These are phyloP conservation scores for Styphnolobium japonicum DNA, from an alignment of 306 rosid species.

Conservation along the genomic window DNA sequence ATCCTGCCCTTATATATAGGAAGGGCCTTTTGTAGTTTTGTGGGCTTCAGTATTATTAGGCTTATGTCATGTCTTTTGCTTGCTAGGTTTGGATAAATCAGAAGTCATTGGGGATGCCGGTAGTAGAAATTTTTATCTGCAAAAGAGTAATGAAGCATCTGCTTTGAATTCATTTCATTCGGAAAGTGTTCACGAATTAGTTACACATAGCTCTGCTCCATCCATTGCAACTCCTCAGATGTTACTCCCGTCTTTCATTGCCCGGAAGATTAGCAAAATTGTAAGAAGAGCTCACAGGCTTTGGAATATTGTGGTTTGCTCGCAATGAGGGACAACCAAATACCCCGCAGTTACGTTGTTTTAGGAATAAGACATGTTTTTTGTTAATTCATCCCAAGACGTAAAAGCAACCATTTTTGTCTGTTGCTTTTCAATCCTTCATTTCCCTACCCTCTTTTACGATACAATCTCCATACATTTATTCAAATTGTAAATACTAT, in stretches of 20 bases:
- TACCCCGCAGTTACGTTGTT: not conserved
- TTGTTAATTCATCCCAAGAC: not conserved
- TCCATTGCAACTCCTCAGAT: slow-evolving; percentile 30
- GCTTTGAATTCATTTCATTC: slow-evolving; percentile 9
- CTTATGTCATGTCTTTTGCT: not conserved
- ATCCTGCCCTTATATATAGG: not conserved
- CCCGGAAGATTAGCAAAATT: slow-evolving; percentile 45
- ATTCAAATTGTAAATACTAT: not conserved
- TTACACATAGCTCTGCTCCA: slow-evolving; percentile 30
- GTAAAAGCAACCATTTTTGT: not conserved
- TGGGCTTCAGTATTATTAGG: not conserved
- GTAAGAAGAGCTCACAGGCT: slow-evolving; percentile 59
- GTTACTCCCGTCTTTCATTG: slow-evolving; percentile 38
- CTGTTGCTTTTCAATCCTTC: not conserved
- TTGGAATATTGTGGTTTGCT: slow-evolving; percentile 70
- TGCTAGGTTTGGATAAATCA: slow-evolving; percentile 69
- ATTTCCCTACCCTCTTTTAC: not conserved
- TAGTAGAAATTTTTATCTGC: slow-evolving; percentile 76
- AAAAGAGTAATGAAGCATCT: slow-evolving; percentile 44
- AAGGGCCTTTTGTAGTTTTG: not conserved
- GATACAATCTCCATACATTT: not conserved
- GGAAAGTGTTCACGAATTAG: slow-evolving; percentile 16
- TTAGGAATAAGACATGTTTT: not conserved
- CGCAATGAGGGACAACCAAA: slow-evolving; percentile 25
- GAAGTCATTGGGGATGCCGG: slow-evolving; percentile 71